Evolutionary conservation across 805 yeast genomes (phyloP).

Genomic region (Wickerhamiella spandovensis): DNA sequence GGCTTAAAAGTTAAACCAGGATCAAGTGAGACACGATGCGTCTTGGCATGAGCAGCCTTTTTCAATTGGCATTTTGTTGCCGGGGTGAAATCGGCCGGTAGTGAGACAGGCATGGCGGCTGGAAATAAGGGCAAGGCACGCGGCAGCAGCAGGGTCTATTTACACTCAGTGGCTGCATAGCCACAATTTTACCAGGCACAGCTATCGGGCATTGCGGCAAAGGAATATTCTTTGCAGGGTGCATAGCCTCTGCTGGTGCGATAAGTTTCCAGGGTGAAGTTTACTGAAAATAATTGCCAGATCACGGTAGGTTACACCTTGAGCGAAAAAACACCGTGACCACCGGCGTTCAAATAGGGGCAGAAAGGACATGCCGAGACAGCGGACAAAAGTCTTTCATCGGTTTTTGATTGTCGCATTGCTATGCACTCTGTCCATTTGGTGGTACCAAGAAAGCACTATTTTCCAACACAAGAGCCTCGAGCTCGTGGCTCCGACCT

Average conservation of each 20-base stretch:
- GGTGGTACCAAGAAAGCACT: not conserved
- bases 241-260: not conserved
- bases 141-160: not conserved
- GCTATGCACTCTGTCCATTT: not conserved
- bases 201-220: not conserved
- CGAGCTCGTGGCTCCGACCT: not conserved
- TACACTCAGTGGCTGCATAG: not conserved
- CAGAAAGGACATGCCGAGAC: not conserved
- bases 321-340: not conserved
- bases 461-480: not conserved
- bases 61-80: not conserved
- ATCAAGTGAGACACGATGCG: no score
- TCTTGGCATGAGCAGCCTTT: not conserved
- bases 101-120: not conserved
- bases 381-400: not conserved
- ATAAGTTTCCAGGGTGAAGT: not conserved
- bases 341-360: not conserved
- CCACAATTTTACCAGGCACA: not conserved
- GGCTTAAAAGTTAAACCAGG: no score
- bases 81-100: not conserved
- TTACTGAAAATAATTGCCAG: not conserved
- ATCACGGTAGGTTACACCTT: not conserved
- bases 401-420: not conserved
- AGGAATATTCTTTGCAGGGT: not conserved
- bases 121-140: not conserved